These are phyloP conservation scores for Stephania japonica DNA, from an alignment of 164 flowering plant genomes.

Conservation along the genomic window DNA sequence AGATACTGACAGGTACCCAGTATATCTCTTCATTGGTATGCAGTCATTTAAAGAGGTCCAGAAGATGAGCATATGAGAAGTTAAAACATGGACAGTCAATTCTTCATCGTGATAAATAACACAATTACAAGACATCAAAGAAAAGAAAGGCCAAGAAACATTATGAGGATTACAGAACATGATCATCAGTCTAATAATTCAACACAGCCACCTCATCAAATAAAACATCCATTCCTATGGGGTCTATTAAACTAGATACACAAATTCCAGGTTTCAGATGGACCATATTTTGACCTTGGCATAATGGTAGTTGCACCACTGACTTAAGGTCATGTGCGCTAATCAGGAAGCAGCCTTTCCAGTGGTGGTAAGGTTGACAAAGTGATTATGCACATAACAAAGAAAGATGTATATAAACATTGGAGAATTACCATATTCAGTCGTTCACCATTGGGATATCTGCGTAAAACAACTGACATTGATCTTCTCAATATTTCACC, in stretches of 20 bases:
- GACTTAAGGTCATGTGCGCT: too few species aligned
- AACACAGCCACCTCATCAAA: neutral
- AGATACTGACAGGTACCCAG: neutral
- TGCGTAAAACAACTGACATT: conserved; percentile 55
- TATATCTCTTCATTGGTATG: neutral
- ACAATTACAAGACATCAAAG: neutral
- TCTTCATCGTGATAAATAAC: neutral
- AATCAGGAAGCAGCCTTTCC: too few species aligned
- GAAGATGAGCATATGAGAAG: neutral
- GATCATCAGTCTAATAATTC: neutral
- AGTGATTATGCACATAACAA: neutral
- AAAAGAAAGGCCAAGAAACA: neutral
- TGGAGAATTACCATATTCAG: conserved; percentile 51
- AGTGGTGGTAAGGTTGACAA: neutral
- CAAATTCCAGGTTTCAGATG: neutral
- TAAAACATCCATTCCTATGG: neutral
- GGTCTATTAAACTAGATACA: neutral
- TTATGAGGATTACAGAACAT: neutral
- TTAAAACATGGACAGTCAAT: neutral
- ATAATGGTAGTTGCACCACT: neutral
- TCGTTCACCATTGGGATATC: conserved; percentile 65
- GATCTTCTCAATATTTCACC: conserved; percentile 77
- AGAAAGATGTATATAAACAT: neutral
- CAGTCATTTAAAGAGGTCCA: neutral
- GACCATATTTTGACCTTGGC: neutral